These are phyloP conservation scores for Globisporangium alternatum DNA, from an alignment of 352 stramenopile genomes.

Conservation along the genomic window DNA sequence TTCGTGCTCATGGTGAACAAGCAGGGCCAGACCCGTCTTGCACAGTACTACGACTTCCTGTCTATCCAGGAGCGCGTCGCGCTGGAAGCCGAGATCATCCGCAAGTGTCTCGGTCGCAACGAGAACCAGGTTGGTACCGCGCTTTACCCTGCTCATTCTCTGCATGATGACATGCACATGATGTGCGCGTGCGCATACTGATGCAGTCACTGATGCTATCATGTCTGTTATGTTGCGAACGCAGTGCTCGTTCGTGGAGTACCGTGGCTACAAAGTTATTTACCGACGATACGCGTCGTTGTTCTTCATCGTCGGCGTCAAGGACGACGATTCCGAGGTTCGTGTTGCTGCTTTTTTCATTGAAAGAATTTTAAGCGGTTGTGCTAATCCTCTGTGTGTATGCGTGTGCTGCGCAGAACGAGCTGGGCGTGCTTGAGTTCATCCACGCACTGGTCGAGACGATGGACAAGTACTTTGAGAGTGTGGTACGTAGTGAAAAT, in stretches of 20 bases:
- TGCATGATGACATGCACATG: not conserved
- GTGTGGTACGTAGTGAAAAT: slow-evolving; percentile 76
- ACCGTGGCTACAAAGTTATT: slow-evolving; percentile 98
- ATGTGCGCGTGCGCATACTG: not conserved
- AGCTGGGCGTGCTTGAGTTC: slow-evolving; percentile 99
- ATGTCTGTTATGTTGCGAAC: slow-evolving; percentile 15
- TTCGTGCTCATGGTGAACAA: slow-evolving; percentile 99
- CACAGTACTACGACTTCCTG: slow-evolving; percentile 99
- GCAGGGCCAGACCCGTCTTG: slow-evolving; percentile 99
- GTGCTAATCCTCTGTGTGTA: not conserved
- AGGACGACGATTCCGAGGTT: slow-evolving; percentile 92
- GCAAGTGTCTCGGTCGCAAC: slow-evolving; percentile 97
- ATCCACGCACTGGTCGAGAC: slow-evolving; percentile 99
- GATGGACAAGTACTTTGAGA: slow-evolving; percentile 99
- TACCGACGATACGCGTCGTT: slow-evolving; percentile 99
- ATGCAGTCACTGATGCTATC: not conserved
- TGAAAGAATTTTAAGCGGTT: not conserved
- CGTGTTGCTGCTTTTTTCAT: not conserved
- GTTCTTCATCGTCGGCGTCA: slow-evolving; percentile 99
- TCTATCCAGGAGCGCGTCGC: slow-evolving; percentile 97
- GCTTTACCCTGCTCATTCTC: not conserved
- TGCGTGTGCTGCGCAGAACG: slow-evolving; percentile 84
- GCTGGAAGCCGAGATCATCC: slow-evolving; percentile 99
- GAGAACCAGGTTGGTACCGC: slow-evolving; percentile 86
- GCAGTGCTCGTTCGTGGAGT: slow-evolving; percentile 99